These are phyloP conservation scores for Flaveria sonorensis DNA, from an alignment of 129 eudicot species.

Conservation along the genomic window DNA sequence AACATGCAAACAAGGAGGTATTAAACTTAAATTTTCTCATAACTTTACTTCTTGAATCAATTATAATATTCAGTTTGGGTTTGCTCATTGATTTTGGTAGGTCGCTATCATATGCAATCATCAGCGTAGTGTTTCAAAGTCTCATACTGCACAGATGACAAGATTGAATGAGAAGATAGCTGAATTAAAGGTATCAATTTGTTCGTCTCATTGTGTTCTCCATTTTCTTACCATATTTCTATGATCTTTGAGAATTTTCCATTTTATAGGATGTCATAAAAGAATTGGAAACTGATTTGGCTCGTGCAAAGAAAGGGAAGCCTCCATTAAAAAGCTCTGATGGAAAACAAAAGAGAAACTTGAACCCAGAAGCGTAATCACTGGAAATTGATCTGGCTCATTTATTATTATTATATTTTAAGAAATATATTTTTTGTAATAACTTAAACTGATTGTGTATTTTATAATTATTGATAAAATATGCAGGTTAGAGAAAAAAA, in stretches of 20 bases:
- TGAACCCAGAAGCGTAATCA: slow-evolving; percentile 80
- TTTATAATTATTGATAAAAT: neutral
- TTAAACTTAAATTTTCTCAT: neutral
- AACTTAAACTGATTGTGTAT: neutral
- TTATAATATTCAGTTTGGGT: slow-evolving; percentile 13
- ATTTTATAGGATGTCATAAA: slow-evolving; percentile 55
- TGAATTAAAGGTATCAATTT: slow-evolving; percentile 61
- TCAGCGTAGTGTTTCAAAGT: slow-evolving; percentile 93
- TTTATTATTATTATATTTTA: neutral
- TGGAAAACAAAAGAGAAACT: slow-evolving; percentile 78
- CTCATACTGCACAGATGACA: slow-evolving; percentile 75
- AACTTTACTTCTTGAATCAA: slow-evolving; percentile 4
- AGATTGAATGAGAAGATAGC: slow-evolving; percentile 70
- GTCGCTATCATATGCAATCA: slow-evolving; percentile 97
- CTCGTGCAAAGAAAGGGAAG: slow-evolving; percentile 86
- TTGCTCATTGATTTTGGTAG: slow-evolving; percentile 43
- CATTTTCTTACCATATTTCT: neutral
- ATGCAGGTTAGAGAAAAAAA: slow-evolving; percentile 79
- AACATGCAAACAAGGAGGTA: slow-evolving; percentile 95
- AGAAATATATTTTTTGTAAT: neutral
- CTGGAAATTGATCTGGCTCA: neutral
- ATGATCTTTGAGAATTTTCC: neutral
- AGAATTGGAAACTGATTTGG: slow-evolving; percentile 71
- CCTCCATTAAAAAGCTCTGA: slow-evolving; percentile 68
- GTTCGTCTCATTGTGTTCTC: neutral